phyloP scores from a whole-genome alignment of 495 filamentous ascomycete species.

The Penicillium tannophilum region DNA sequence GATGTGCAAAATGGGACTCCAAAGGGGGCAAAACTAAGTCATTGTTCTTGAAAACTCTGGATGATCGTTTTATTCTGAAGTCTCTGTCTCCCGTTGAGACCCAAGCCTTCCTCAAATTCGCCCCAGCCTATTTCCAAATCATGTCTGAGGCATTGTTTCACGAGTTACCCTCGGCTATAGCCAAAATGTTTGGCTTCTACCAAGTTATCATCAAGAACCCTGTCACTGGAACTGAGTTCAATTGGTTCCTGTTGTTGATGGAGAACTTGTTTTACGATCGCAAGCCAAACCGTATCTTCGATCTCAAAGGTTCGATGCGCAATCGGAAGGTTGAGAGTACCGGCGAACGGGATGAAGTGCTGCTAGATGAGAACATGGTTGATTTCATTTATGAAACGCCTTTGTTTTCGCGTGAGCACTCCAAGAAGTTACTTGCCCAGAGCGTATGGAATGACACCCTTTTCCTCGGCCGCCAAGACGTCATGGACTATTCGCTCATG shows the following conservation, averaged over 20 bases:
- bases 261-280: constrained; percentile 99
- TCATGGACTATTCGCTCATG: constrained; percentile 99
- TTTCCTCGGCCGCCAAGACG: constrained; percentile 86
- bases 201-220: constrained; percentile 97
- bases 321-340: constrained; percentile 95
- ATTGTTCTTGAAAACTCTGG: constrained; percentile 95
- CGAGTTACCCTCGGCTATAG: constrained; percentile 93
- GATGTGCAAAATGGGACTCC: constrained; percentile 97
- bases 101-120: constrained; percentile 89
- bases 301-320: constrained; percentile 97
- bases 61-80: constrained; percentile 91
- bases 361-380: constrained; percentile 98
- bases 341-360: constrained; percentile 91
- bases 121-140: constrained; percentile 94
- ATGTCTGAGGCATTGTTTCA: constrained; percentile 97
- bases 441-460: constrained; percentile 95
- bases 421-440: constrained; percentile 81
- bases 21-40: constrained; percentile 98
- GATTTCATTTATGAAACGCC: constrained; percentile 98
- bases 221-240: constrained; percentile 87
- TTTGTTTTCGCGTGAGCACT: constrained; percentile 89
- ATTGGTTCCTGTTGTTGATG: constrained; percentile 93
- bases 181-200: constrained; percentile 99
- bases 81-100: constrained; percentile 89
- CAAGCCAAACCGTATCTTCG: constrained; percentile 87